Base-by-base conservation (phyloP, 176 grass and related monocot species). In the Aegilops longissima region DNA sequence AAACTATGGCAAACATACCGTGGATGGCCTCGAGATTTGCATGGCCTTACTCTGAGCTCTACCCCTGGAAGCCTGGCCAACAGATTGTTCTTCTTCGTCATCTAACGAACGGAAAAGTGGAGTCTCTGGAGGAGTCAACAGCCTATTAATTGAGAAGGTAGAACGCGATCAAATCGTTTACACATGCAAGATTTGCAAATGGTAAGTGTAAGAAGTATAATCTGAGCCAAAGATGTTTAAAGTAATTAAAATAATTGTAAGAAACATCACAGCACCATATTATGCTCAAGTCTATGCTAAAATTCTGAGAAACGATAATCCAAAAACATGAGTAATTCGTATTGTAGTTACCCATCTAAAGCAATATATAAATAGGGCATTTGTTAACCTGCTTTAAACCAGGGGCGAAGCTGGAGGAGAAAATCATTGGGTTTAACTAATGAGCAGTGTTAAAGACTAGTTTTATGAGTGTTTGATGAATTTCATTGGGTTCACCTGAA, bases 71-170 rank as follows among this genome's bases (percentile, higher is more conserved):
- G 65, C 54, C 40, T 89, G 90, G 71, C 62, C 30, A 69, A 83
- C 16, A 54, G 70, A 84, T 81, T 87, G 81, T 34, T 87, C 85
- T 64, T 93, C 90, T 71, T 86, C 92, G 25, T 93, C 87, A 88
- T 98, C 96, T 67, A 98, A 91, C 34, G 90, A 98, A 85, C 80
- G 92, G 34, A 98, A 98, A 86, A 98, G 92, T 54, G 96, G 96
- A 72, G 96, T 96, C 44, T 93, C 96, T 68, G 93, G 96, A 51
- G 96, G 96, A 84, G 96, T 96, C 81, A 98, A 82, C 82, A 98
- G 65, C 96, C 96, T 98, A 66, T 79, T 66, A 86, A 80, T 85
- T 85, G 63, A 67, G 77, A 75, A 63, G 66, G 61, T 47, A 45
- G 5, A 66, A 61, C 9, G 38, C n/a, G 2, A 17, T 76, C n/a